phyloP scores from a whole-genome alignment of 1,284 basidiomycete genomes.

The Leccinum proximum region DNA sequence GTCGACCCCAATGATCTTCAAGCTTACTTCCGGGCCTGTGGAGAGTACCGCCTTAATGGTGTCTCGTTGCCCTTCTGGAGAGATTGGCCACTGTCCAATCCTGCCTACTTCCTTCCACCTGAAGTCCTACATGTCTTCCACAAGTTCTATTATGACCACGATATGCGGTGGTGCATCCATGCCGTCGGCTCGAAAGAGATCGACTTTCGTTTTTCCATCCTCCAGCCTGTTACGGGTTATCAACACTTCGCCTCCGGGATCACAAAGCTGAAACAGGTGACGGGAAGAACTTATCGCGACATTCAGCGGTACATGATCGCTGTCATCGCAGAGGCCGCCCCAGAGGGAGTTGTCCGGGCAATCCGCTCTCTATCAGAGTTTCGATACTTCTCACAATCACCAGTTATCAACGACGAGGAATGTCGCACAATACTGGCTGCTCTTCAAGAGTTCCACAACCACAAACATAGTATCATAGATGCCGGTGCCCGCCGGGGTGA shows the following conservation, averaged over 20 bases:
- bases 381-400: background rate
- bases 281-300: background rate
- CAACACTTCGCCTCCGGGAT: background rate
- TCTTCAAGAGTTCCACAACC: background rate
- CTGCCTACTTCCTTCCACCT: background rate
- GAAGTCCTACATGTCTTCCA: background rate
- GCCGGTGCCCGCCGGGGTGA: background rate
- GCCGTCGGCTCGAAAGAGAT: background rate
- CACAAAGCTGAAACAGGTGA: background rate
- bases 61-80: background rate
- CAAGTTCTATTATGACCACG: background rate
- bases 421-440: background rate
- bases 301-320: background rate
- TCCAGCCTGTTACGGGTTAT: background rate
- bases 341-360: background rate
- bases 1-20: background rate
- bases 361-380: background rate
- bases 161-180: background rate
- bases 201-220: background rate
- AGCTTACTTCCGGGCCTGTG: background rate
- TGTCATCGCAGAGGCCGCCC: background rate
- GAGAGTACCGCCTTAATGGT: background rate
- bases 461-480: background rate
- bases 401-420: background rate
- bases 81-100: background rate